Conservation (phyloP, 495 filamentous ascomycete genomes). For the Penicillium canescens region DNA sequence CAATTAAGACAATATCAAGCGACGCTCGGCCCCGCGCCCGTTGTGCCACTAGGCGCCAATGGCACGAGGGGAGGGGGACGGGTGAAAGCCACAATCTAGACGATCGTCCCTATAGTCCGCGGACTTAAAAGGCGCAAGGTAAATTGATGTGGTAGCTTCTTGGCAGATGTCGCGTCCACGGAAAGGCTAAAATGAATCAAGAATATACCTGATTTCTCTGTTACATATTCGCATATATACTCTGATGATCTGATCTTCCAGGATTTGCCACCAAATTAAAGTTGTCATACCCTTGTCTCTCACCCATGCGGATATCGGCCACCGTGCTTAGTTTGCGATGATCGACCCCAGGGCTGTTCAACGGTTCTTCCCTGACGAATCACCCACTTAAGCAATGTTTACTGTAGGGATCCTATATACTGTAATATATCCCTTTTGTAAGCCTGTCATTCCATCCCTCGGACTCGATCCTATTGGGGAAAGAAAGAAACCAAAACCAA, state of each 20-base stretch:
- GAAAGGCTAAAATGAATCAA: not conserved
- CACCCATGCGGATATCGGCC: slow-evolving; percentile 18
- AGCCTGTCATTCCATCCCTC: not conserved
- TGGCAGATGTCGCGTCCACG: slow-evolving; percentile 11
- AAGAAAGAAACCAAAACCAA: not conserved
- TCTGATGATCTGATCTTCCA: not conserved
- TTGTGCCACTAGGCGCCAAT: not conserved
- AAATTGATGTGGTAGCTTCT: slow-evolving; percentile 15
- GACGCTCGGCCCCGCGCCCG: slow-evolving; percentile 5
- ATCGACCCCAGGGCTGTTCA: slow-evolving; percentile 24
- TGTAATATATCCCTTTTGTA: too few relatives aligned
- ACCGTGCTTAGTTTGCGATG: slow-evolving; percentile 22
- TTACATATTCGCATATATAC: too few relatives aligned
- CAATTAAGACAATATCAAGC: slow-evolving; percentile 2
- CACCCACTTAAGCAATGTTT: not conserved
- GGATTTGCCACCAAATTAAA: slow-evolving; percentile 20
- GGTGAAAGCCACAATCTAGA: slow-evolving; percentile 11
- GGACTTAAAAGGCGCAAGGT: not conserved
- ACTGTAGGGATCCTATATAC: too few relatives aligned
- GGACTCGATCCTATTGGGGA: slow-evolving; percentile 1
- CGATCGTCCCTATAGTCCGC: slow-evolving; percentile 6
- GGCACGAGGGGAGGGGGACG: slow-evolving; percentile 1
- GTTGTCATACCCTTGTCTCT: slow-evolving; percentile 27
- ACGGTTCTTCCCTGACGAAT: slow-evolving; percentile 11
- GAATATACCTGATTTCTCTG: too few relatives aligned